Evolutionary conservation across 805 yeast genomes (phyloP), one percentile per base, ranked within the genome.

Genomic region (Hanseniaspora lachancei): DNA sequence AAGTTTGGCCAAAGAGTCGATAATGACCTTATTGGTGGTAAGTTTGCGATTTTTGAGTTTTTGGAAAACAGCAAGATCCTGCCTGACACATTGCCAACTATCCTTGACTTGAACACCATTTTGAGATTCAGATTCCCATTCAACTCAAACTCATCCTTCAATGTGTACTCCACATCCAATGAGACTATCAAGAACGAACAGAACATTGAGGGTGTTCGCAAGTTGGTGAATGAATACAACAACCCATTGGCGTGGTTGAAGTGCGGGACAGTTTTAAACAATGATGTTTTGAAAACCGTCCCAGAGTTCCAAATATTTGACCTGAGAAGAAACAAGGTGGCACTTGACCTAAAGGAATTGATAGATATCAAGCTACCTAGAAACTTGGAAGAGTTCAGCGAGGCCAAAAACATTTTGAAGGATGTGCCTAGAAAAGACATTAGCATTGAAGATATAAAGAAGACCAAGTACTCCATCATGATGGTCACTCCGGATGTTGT

Each of bases 401-500:
- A 8, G 5, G 16, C 32, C 8, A 32, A 42, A 16, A 24, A 35
- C 21, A 16, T 41, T 21, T 60, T 70, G 46, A 71, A 73, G 29
- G 70, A 73, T 5, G 64, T 61, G n/a, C 32, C 34, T 12, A 50
- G 42, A 42, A 18, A 42, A 23, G 47, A 44, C 3, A 18, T 50
- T 5, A 13, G 39, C 29, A 29, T 50, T 21, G 54, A 50, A 9
- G 42, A 50, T 13, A 23, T 50, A 5, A 42, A 50, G n/a, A 66
- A 74, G 12, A 80, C 79, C 58, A 71, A 79, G 55, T 93, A 88
- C 70, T 80, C 97, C 0, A 75, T 89, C 9, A 66, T 91, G 47
- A 70, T 93, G 49, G 93, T 93, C 29, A 89, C 91, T 67, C 96
- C 97, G 18, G 98, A 93, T 69, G 79, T 81, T 47, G 96, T 97